phyloP scores from a whole-genome alignment of 305 asterid genomes.

The Coffea humblotiana region DNA sequence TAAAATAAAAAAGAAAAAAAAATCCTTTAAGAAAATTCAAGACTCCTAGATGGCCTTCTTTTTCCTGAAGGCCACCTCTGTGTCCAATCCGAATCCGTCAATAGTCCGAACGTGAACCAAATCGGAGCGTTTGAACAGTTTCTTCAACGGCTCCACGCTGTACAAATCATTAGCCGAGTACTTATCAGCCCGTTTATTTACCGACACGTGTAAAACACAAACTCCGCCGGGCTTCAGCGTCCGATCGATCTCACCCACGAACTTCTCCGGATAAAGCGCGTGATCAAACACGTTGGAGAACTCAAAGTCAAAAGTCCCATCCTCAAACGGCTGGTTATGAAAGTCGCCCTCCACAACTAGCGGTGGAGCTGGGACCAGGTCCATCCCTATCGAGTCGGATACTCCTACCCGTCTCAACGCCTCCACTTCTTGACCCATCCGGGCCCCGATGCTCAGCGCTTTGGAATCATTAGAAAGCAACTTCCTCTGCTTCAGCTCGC shows the following conservation, averaged over 20 bases:
- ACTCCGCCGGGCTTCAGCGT: conserved; percentile 61
- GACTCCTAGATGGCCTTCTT: conserved; percentile 2
- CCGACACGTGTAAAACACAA: conserved; percentile 70
- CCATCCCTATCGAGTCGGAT: conserved; percentile 62
- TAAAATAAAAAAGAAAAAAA: background rate
- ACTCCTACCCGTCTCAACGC: conserved; percentile 67
- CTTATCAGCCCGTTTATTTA: conserved; percentile 58
- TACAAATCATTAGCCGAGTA: conserved; percentile 76
- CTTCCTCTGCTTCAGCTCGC: conserved; percentile 33
- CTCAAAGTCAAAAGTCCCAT: conserved; percentile 61
- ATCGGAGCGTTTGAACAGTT: conserved; percentile 52
- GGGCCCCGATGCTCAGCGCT: conserved; percentile 65
- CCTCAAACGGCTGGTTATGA: conserved; percentile 69
- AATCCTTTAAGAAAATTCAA: background rate
- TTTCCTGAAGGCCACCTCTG: conserved; percentile 62
- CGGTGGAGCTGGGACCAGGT: conserved; percentile 75
- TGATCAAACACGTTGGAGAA: conserved; percentile 86
- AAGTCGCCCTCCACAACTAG: conserved; percentile 69
- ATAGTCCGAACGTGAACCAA: conserved; percentile 46
- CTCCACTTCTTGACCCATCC: conserved; percentile 87
- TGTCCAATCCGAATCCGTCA: conserved; percentile 75
- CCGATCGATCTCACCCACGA: conserved; percentile 82
- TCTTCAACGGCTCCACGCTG: conserved; percentile 62
- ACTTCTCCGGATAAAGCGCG: conserved; percentile 66
- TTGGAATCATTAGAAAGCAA: conserved; percentile 42